Conservation (phyloP, 352 stramenopile genomes). For the Phytopythium aichiense region DNA sequence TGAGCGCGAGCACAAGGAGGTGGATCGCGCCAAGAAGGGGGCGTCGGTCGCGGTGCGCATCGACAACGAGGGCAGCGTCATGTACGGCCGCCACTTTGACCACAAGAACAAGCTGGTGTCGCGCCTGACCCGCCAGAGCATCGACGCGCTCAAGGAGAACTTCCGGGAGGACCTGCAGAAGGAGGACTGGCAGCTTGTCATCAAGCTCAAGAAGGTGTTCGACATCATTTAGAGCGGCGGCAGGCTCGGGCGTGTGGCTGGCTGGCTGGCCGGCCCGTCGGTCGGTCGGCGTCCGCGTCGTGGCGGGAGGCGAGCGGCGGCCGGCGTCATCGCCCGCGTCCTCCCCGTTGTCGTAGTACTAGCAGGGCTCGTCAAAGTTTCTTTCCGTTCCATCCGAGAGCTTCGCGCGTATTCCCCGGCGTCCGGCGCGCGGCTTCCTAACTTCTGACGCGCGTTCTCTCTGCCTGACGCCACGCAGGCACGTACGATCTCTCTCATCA, state of each 20-base stretch:
- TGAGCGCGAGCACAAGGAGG: constrained; percentile 94
- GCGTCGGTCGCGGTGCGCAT: constrained; percentile 95
- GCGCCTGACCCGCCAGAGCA: constrained; percentile 89
- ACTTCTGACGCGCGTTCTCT: constrained; percentile 1
- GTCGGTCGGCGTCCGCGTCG: constrained; percentile 4
- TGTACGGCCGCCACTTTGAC: constrained; percentile 98
- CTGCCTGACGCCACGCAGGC: neutral
- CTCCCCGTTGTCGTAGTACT: neutral
- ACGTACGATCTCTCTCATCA: neutral
- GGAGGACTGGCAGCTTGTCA: constrained; percentile 97
- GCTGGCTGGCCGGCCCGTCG: no score
- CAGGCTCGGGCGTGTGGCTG: no score
- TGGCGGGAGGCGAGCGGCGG: constrained; percentile 9
- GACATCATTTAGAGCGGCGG: constrained; percentile 91
- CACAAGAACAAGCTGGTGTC: constrained; percentile 87
- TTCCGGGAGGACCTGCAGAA: constrained; percentile 98
- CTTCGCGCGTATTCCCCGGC: neutral
- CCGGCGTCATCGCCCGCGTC: neutral
- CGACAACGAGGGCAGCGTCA: constrained; percentile 94
- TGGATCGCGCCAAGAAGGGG: constrained; percentile 94
- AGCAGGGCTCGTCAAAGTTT: neutral
- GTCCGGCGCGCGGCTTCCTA: neutral
- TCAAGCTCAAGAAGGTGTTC: constrained; percentile 99
- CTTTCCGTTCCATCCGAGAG: neutral
- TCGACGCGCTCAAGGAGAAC: constrained; percentile 98